Evolutionary conservation across 2,329 filamentous ascomycete species (phyloP).

Genomic region (Cryphonectria radicalis): DNA sequence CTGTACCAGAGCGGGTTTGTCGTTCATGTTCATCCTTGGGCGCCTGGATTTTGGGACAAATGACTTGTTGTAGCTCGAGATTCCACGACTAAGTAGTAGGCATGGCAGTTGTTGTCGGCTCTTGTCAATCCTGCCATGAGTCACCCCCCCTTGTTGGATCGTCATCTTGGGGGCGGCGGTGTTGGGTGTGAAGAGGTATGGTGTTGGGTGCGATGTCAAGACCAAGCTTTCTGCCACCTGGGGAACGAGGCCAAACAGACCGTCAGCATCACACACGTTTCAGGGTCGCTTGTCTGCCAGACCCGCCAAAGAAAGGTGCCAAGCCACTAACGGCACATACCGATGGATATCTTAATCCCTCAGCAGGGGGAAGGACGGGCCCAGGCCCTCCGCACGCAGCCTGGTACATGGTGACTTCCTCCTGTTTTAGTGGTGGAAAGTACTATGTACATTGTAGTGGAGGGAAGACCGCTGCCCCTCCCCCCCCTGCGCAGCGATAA

Average conservation of each 20-base stretch:
- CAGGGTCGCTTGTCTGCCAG: background rate
- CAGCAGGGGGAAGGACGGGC: background rate
- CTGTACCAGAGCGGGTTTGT: background rate
- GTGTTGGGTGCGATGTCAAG: background rate
- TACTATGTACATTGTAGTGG: background rate
- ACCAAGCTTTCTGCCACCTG: background rate
- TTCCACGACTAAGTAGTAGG: background rate
- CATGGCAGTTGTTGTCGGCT: background rate
- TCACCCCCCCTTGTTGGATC: background rate
- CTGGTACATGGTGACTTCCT: background rate
- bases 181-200: background rate
- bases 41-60: background rate
- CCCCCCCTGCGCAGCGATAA: background rate
- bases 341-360: background rate
- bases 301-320: background rate
- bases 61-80: background rate
- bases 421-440: background rate
- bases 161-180: background rate
- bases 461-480: background rate
- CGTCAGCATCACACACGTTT: conserved; percentile 11
- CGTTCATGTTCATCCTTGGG: background rate
- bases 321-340: conserved; percentile 11
- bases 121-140: background rate
- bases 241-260: conserved; percentile 5
- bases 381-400: background rate